These are phyloP conservation scores for Solanum hybrid DNA, from an alignment of 305 asterid species.

Conservation along the genomic window DNA sequence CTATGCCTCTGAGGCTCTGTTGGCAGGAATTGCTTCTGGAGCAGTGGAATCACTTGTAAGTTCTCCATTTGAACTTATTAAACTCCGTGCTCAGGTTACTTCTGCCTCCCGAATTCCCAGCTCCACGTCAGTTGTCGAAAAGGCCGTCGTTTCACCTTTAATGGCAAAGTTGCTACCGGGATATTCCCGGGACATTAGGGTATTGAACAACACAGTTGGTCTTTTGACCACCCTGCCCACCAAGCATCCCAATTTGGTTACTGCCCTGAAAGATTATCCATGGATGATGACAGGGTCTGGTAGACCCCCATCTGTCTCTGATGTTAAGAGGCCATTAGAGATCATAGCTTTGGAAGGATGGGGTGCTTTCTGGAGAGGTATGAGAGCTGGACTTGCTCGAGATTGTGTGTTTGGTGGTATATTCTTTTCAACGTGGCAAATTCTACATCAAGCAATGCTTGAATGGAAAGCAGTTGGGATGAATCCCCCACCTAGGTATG, in stretches of 20 bases:
- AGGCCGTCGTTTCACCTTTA: slow-evolving; percentile 39
- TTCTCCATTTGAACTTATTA: slow-evolving; percentile 91
- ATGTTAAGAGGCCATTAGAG: slow-evolving; percentile 51
- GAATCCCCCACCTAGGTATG: slow-evolving; percentile 79
- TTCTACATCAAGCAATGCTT: slow-evolving; percentile 56
- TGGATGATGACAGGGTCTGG: slow-evolving; percentile 99
- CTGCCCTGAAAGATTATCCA: slow-evolving; percentile 75
- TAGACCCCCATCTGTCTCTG: slow-evolving; percentile 63
- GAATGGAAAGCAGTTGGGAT: slow-evolving; percentile 94
- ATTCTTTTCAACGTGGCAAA: slow-evolving; percentile 86
- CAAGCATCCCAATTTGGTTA: slow-evolving; percentile 42
- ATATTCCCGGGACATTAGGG: slow-evolving; percentile 46
- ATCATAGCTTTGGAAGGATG: slow-evolving; percentile 75
- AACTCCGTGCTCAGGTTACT: slow-evolving; percentile 82
- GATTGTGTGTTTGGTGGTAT: slow-evolving; percentile 87
- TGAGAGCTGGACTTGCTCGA: slow-evolving; percentile 72
- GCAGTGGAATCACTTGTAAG: slow-evolving; percentile 53
- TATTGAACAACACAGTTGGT: slow-evolving; percentile 53
- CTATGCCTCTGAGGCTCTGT: slow-evolving; percentile 65
- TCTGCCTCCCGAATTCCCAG: slow-evolving; percentile 54
- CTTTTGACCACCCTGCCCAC: slow-evolving; percentile 62
- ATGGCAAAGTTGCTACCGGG: slow-evolving; percentile 59
- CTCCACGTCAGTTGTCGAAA: slow-evolving; percentile 33
- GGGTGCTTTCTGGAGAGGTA: slow-evolving; percentile 82
- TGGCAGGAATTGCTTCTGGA: slow-evolving; percentile 87